Evolutionary conservation across 2,329 filamentous ascomycete genomes (phyloP).

Genomic region (Penicillium palitans): DNA sequence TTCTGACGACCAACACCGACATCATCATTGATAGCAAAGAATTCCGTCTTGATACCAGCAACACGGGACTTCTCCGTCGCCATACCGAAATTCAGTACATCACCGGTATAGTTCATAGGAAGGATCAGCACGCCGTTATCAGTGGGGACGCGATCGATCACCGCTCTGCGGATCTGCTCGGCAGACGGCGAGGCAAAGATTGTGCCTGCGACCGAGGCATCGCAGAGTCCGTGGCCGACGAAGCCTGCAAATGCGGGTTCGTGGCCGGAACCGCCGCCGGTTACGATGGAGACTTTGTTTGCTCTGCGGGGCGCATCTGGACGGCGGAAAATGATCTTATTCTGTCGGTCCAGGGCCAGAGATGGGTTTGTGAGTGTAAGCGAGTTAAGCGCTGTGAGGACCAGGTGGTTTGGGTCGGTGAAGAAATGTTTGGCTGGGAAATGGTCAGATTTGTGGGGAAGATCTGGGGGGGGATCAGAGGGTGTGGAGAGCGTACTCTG

Average conservation of each 20-base stretch:
- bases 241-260: slow-evolving; percentile 86
- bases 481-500: slow-evolving; percentile 36
- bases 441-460: slow-evolving; percentile 11
- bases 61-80: slow-evolving; percentile 89
- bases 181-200: slow-evolving; percentile 82
- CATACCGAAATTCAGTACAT: slow-evolving; percentile 90
- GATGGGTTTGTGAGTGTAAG: slow-evolving; percentile 83
- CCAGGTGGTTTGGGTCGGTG: slow-evolving; percentile 76
- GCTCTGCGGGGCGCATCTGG: slow-evolving; percentile 50
- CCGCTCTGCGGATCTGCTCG: slow-evolving; percentile 76
- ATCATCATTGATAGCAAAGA: slow-evolving; percentile 91
- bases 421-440: slow-evolving; percentile 75
- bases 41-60: slow-evolving; percentile 73
- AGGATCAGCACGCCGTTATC: slow-evolving; percentile 79
- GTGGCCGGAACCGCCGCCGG: slow-evolving; percentile 85
- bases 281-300: slow-evolving; percentile 75
- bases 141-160: slow-evolving; percentile 70
- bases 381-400: slow-evolving; percentile 72
- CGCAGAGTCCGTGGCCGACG: slow-evolving; percentile 77
- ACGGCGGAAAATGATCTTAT: slow-evolving; percentile 82
- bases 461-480: background rate
- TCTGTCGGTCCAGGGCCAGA: slow-evolving; percentile 70
- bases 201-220: slow-evolving; percentile 79
- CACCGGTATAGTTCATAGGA: slow-evolving; percentile 93
- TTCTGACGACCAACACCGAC: slow-evolving; percentile 79